Base-by-base conservation (phyloP, 202 grass and related monocot species). In the Brachypodium distachyon region DNA sequence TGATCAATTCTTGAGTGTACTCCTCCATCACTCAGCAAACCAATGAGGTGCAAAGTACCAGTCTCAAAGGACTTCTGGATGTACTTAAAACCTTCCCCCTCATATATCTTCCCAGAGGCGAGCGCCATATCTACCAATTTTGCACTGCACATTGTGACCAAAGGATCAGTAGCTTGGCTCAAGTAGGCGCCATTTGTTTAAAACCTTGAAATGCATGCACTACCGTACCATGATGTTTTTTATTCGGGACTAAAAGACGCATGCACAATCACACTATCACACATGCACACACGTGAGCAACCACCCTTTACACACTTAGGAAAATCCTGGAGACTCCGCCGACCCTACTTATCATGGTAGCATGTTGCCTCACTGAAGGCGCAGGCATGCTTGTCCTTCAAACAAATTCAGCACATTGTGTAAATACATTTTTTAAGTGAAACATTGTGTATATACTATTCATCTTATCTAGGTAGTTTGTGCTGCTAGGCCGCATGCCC, bases 1-100 rank as follows among this genome's bases (percentile, higher is more conserved):
- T 90, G 87, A 23, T 93, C 91, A 28, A 93, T 78, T 57, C 91
- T 76, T 9, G 91, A 93, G 71, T 93, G 91, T 4, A 93, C 87
- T 21, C 91, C 91, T 3, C 91, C 91, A 47, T 93, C 84, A 53
- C 84, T 93, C 42, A 93, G 67, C 76, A 93, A 39, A 0, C 91
- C 87, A 79, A 93, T 93, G 40, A 93, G 75, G 73, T 93, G 91
- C 53, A 93, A 72, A 14, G 91, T 93, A 39, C 91, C 87, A 5
- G 56, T 50, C 11, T 83, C 82, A 31, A 90, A 93, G 17, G 51
- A 85, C 68, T 83, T 49, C 79, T 80, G 79, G 56, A 93, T 90
- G 87, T 85, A 85, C 56, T 85, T 93, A 51, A 93, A 90, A 1
- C 87, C 91, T 67, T 90, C 84, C n/a, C 87, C 71, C 63, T 90